Evolutionary conservation across 2,329 filamentous ascomycete genomes (phyloP).

Genomic region (Botrytis byssoidea): DNA sequence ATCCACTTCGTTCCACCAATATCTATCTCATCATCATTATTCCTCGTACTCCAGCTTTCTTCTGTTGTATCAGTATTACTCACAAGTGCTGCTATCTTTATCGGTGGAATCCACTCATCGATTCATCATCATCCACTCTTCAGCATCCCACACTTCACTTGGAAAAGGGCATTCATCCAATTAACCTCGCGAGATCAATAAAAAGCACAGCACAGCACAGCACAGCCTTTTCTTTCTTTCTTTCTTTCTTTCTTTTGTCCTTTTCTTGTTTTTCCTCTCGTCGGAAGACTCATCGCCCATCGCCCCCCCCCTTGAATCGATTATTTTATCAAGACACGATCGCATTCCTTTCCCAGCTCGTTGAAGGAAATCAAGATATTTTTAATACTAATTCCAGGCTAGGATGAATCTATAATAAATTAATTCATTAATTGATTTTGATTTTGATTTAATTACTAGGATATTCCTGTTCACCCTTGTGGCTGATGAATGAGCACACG

Average conservation of each 20-base stretch:
- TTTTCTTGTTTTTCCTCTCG: background rate
- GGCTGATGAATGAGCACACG: slow-evolving; percentile 16
- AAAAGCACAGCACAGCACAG: background rate
- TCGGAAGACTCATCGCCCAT: background rate
- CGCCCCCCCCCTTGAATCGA: background rate
- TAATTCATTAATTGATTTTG: background rate
- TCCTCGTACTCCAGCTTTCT: background rate
- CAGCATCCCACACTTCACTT: background rate
- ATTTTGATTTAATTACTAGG: background rate
- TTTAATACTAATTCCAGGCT: slow-evolving; percentile 10
- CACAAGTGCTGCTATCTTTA: background rate
- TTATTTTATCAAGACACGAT: background rate
- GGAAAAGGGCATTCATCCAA: background rate
- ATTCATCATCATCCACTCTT: background rate
- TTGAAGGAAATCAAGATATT: background rate
- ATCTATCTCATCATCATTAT: background rate
- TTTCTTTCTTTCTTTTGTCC: background rate
- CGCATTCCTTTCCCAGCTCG: background rate
- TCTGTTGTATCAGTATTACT: slow-evolving; percentile 6
- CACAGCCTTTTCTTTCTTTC: background rate
- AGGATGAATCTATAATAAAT: background rate
- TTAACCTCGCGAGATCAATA: background rate
- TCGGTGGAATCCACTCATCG: background rate
- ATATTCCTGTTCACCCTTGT: slow-evolving; percentile 15
- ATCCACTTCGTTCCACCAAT: background rate